Percentiles rank a stretch among this genome's conserved stretches.
phyloP scores from a whole-genome alignment of 208 protist species.

The Trypanosoma platydactyli region DNA sequence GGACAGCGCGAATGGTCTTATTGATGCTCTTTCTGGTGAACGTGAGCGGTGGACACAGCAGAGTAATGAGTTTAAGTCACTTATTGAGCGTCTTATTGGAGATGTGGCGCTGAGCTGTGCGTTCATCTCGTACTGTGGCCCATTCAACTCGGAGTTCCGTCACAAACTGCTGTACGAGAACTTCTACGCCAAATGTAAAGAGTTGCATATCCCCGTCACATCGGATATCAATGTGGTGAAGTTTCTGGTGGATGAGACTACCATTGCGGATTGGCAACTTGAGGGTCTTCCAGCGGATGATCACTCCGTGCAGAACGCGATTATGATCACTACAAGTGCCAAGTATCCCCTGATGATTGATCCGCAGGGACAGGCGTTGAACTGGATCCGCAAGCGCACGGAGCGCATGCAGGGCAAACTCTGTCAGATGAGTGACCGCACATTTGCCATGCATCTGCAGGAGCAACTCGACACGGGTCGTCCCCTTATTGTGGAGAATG shows the following conservation, averaged over 20 bases:
- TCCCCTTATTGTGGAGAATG: slow-evolving; percentile 96
- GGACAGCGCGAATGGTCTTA: slow-evolving; percentile 96
- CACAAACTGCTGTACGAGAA: slow-evolving; percentile 91
- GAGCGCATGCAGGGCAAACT: slow-evolving; percentile 86
- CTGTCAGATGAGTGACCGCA: slow-evolving; percentile 92
- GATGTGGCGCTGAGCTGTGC: slow-evolving; percentile 97
- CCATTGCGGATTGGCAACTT: slow-evolving; percentile 97
- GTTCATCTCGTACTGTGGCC: slow-evolving; percentile 98
- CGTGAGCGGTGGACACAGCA: slow-evolving; percentile 96
- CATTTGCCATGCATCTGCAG: slow-evolving; percentile 94
- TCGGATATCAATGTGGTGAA: slow-evolving; percentile 94
- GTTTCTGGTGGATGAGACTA: slow-evolving; percentile 96
- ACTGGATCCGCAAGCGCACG: slow-evolving; percentile 94
- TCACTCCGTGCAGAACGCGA: slow-evolving; percentile 99
- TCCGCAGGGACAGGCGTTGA: slow-evolving; percentile 97
- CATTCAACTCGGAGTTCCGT: slow-evolving; percentile 98
- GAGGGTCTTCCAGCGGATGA: slow-evolving; percentile 98
- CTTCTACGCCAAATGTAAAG: slow-evolving; percentile 93
- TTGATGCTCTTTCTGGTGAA: slow-evolving; percentile 97
- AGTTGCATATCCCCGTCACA: slow-evolving; percentile 90
- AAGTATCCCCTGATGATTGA: slow-evolving; percentile 98
- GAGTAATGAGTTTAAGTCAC: slow-evolving; percentile 95
- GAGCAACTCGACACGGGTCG: slow-evolving; percentile 91
- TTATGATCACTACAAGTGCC: slow-evolving; percentile 96
- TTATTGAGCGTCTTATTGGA: slow-evolving; percentile 95